A percentile compares a stretch with the other conserved stretches of the same genome.
phyloP scores from a whole-genome alignment of 2,329 filamentous ascomycete genomes.

The Didymella pomorum region DNA sequence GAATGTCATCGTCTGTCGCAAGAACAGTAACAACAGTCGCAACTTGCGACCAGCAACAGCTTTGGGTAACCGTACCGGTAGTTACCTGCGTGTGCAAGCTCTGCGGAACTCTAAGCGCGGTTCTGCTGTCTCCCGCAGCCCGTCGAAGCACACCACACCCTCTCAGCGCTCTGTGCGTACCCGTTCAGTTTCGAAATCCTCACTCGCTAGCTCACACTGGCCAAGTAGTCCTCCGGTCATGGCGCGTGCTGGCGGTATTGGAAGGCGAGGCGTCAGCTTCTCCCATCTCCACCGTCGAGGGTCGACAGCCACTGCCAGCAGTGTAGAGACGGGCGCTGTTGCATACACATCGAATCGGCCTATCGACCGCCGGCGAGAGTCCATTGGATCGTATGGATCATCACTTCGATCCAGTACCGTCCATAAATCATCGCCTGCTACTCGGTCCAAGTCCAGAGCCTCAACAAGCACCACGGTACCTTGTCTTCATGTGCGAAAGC shows the following conservation, averaged over 20 bases:
- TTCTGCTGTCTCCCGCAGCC: conserved; percentile 44
- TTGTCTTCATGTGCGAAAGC: conserved; percentile 48
- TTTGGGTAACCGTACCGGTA: conserved; percentile 52
- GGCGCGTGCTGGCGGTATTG: conserved; percentile 59
- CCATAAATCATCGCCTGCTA: conserved; percentile 35
- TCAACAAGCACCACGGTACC: conserved; percentile 36
- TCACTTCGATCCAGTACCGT: conserved; percentile 31
- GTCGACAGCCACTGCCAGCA: conserved; percentile 53
- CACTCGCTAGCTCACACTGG: conserved; percentile 57
- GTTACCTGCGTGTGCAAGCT: conserved; percentile 54
- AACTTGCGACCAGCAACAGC: conserved; percentile 49
- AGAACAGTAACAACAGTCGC: conserved; percentile 44
- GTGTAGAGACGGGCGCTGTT: conserved; percentile 33
- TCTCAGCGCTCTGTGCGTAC: conserved; percentile 35
- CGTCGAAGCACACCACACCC: conserved; percentile 44
- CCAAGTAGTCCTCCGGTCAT: conserved; percentile 59
- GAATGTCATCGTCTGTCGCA: conserved; percentile 73
- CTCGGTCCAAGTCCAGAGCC: conserved; percentile 41
- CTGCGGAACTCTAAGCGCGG: conserved; percentile 43
- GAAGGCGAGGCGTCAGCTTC: conserved; percentile 71
- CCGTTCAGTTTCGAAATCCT: conserved; percentile 50
- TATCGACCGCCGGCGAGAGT: conserved; percentile 33
- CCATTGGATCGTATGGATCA: conserved; percentile 34
- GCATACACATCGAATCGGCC: conserved; percentile 46
- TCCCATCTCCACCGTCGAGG: conserved; percentile 59